Evolutionary conservation across 306 rosid species (phyloP).

Genomic region (Fragaria vesca): DNA sequence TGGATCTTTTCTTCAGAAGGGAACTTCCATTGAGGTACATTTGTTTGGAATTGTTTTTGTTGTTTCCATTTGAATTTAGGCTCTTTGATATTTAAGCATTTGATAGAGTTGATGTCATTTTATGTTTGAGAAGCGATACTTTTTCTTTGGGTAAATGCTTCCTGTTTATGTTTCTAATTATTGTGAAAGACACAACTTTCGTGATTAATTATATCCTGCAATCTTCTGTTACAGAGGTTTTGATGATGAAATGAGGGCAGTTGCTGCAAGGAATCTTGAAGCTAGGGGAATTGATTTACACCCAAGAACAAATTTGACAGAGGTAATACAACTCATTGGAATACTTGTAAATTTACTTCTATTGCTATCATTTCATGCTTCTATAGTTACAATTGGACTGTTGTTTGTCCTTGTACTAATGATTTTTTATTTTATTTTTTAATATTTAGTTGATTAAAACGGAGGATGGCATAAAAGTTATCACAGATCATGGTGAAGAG

Average conservation of each 20-base stretch:
- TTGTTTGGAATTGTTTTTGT: slow-evolving; percentile 14
- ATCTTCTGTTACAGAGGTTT: slow-evolving; percentile 67
- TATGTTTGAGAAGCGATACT: not conserved
- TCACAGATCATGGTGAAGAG: slow-evolving; percentile 93
- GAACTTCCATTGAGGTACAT: slow-evolving; percentile 88
- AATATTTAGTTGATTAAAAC: slow-evolving; percentile 65
- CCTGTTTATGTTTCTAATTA: not conserved
- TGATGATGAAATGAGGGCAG: slow-evolving; percentile 98
- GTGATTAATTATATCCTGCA: not conserved
- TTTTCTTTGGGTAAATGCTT: not conserved
- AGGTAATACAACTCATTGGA: slow-evolving; percentile 47
- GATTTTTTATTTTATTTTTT: slow-evolving; percentile 2
- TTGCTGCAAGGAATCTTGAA: slow-evolving; percentile 90
- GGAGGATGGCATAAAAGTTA: slow-evolving; percentile 77
- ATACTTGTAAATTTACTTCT: not conserved
- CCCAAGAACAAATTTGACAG: slow-evolving; percentile 63
- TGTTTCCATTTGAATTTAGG: slow-evolving; percentile 8
- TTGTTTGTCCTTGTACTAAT: slow-evolving; percentile 14
- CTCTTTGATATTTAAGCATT: slow-evolving; percentile 9
- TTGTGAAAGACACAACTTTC: not conserved
- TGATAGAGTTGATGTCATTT: slow-evolving; percentile 6
- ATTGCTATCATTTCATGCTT: slow-evolving; percentile 1
- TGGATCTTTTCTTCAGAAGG: slow-evolving; percentile 74
- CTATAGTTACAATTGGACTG: slow-evolving; percentile 4
- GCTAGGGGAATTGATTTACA: slow-evolving; percentile 88